A percentile compares a stretch with the other conserved stretches of the same genome.
Conservation (phyloP, 805 yeast species). For the Schizosaccharomyces lindneri region DNA sequence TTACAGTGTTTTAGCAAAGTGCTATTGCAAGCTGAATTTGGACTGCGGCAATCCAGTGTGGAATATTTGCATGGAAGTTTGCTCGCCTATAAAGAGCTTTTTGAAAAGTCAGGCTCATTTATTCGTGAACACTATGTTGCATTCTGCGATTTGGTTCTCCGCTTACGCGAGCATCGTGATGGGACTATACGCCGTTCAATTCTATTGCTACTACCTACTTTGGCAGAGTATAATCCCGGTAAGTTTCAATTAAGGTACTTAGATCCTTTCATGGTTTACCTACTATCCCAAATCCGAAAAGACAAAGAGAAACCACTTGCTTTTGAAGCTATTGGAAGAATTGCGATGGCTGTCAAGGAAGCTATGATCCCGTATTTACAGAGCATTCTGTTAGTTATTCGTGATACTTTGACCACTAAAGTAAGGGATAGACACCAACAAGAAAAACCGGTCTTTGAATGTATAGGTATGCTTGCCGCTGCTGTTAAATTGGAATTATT, state of each 20-base stretch:
- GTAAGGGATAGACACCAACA: constrained; percentile 39
- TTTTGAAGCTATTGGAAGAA: constrained; percentile 59
- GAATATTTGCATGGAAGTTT: constrained; percentile 76
- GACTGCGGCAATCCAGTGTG: constrained; percentile 22
- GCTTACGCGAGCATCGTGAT: constrained; percentile 55
- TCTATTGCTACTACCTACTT: constrained; percentile 55
- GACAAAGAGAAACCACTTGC: constrained; percentile 55
- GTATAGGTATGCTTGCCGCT: constrained; percentile 61
- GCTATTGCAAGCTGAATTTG: constrained; percentile 39
- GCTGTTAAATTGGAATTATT: constrained; percentile 88
- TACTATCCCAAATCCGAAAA: constrained; percentile 51
- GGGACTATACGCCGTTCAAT: constrained; percentile 58
- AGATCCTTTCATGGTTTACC: constrained; percentile 53
- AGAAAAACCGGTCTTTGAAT: constrained; percentile 68
- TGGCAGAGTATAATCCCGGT: constrained; percentile 54
- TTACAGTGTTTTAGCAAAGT: constrained; percentile 53
- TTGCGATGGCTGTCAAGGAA: constrained; percentile 52
- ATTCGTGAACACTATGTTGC: constrained; percentile 48
- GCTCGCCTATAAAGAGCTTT: constrained; percentile 55
- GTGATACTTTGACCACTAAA: constrained; percentile 50
- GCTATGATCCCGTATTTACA: constrained; percentile 72
- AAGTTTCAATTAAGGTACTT: constrained; percentile 57
- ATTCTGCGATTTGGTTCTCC: constrained; percentile 47
- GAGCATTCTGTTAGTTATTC: constrained; percentile 57
- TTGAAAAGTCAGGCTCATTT: constrained; percentile 48